These are phyloP conservation scores for Candida maltosa DNA, from an alignment of 805 yeast genomes.

Conservation along the genomic window DNA sequence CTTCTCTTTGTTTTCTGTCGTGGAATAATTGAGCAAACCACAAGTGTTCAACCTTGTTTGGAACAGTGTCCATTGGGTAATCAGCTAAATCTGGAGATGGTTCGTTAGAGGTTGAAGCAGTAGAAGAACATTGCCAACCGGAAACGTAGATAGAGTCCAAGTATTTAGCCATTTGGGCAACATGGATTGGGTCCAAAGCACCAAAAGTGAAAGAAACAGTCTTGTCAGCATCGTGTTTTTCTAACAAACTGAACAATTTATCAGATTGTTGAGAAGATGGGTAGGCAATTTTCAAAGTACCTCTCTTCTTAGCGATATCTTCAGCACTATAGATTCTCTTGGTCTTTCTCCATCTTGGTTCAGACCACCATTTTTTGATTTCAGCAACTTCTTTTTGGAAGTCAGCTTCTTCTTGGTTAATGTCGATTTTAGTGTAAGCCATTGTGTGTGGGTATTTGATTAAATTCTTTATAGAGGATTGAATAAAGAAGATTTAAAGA, in stretches of 20 bases:
- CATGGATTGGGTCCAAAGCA: slow-evolving; percentile 93
- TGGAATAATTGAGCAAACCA: slow-evolving; percentile 97
- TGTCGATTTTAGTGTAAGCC: slow-evolving; percentile 58
- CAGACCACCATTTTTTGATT: slow-evolving; percentile 86
- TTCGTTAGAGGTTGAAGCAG: slow-evolving; percentile 95
- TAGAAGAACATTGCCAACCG: slow-evolving; percentile 98
- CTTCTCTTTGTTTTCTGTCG: slow-evolving; percentile 93
- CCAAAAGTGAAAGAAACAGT: slow-evolving; percentile 89
- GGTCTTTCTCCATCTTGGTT: slow-evolving; percentile 87
- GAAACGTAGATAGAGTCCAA: slow-evolving; percentile 90
- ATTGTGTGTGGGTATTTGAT: too few species aligned
- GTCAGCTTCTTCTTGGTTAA: slow-evolving; percentile 58
- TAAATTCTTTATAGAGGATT: too few species aligned
- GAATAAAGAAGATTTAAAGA: too few species aligned
- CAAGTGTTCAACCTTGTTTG: slow-evolving; percentile 95
- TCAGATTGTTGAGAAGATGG: slow-evolving; percentile 80
- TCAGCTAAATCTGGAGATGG: slow-evolving; percentile 98
- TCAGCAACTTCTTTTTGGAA: slow-evolving; percentile 69
- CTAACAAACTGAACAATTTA: slow-evolving; percentile 68
- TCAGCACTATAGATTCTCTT: slow-evolving; percentile 85
- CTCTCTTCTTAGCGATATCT: slow-evolving; percentile 87
- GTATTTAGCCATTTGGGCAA: slow-evolving; percentile 94
- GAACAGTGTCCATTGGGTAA: slow-evolving; percentile 98
- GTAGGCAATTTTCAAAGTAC: slow-evolving; percentile 67
- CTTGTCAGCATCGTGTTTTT: slow-evolving; percentile 68